Percentiles rank a stretch among this genome's conserved stretches.
These are phyloP conservation scores for Ceratocystis destructans DNA, from an alignment of 2,329 filamentous ascomycete genomes.

Conservation along the genomic window DNA sequence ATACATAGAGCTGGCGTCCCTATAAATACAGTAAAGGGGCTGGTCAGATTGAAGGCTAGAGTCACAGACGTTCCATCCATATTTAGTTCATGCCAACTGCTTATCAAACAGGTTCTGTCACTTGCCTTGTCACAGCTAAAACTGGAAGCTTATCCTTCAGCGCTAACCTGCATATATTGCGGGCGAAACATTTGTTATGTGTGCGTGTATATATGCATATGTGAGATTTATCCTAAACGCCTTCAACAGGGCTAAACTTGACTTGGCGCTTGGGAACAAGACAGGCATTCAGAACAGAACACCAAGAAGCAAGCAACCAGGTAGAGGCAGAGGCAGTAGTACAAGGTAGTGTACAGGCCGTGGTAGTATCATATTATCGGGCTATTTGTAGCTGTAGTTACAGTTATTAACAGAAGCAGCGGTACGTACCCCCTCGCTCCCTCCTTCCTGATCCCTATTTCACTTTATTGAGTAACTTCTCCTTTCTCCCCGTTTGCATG, in stretches of 20 bases:
- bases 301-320: background rate
- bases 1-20: background rate
- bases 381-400: background rate
- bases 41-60: background rate
- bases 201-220: background rate
- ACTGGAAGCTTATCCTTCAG: background rate
- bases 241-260: background rate
- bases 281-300: background rate
- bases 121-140: background rate
- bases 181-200: too few relatives aligned
- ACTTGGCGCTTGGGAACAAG: background rate
- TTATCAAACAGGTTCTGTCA: background rate
- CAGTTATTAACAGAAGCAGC: background rate
- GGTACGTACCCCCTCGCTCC: background rate
- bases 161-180: too few relatives aligned
- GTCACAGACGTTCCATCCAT: background rate
- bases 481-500: conserved; percentile 9
- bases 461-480: conserved; percentile 7
- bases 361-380: background rate
- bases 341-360: background rate
- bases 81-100: conserved; percentile 1
- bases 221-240: too few relatives aligned
- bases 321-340: background rate
- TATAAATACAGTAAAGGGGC: background rate
- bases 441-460: background rate